phyloP scores from a whole-genome alignment of 148 eudicot species.

The Rhododendron molle region DNA sequence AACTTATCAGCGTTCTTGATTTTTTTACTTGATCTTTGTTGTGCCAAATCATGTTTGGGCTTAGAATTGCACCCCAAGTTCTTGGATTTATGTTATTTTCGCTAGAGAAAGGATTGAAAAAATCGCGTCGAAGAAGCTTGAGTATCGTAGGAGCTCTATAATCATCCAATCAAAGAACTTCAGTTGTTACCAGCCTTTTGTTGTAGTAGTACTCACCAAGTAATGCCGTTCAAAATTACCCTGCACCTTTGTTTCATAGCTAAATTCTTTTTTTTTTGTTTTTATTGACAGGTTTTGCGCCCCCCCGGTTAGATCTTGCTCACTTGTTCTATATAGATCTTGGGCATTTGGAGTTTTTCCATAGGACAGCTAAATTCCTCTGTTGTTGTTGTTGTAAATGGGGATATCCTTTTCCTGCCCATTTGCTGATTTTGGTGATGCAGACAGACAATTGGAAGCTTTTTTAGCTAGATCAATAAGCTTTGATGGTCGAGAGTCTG shows the following conservation, averaged over 20 bases:
- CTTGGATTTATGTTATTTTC: neutral
- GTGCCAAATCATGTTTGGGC: neutral
- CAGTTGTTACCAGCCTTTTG: neutral
- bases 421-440: slow-evolving; percentile 19
- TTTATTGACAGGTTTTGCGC: neutral
- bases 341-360: neutral
- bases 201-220: neutral
- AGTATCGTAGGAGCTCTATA: neutral
- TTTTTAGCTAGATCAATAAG: slow-evolving; percentile 22
- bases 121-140: neutral
- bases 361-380: neutral
- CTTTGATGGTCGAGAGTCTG: slow-evolving; percentile 22
- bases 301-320: neutral
- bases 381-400: slow-evolving; percentile 14
- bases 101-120: no score
- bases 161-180: neutral
- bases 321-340: neutral
- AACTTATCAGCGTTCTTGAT: neutral
- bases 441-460: slow-evolving; percentile 23
- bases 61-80: neutral
- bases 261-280: neutral
- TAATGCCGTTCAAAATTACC: neutral
- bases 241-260: neutral
- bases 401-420: slow-evolving; percentile 34
- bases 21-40: neutral